These are phyloP conservation scores for Articulospora tetracladia DNA, from an alignment of 495 filamentous ascomycete genomes.

Conservation along the genomic window DNA sequence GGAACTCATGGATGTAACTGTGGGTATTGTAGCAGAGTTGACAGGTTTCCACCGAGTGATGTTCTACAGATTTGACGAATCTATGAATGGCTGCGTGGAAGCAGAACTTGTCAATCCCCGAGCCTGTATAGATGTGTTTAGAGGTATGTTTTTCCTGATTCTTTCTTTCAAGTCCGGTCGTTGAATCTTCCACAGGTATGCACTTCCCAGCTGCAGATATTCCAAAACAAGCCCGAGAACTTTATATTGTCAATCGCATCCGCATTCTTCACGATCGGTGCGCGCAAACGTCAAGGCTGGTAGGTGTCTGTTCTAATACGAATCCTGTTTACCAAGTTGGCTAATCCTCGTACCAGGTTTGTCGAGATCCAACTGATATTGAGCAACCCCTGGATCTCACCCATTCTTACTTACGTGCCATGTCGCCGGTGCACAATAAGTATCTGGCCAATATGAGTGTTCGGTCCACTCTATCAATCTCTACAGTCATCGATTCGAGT, in stretches of 20 bases:
- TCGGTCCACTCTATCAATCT: conserved; percentile 90
- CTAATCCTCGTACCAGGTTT: conserved; percentile 45
- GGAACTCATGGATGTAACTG: conserved; percentile 63
- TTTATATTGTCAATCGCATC: conserved; percentile 79
- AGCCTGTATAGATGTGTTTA: conserved; percentile 70
- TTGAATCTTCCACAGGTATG: conserved; percentile 57
- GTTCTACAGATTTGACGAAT: conserved; percentile 87
- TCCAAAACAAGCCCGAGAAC: conserved; percentile 75
- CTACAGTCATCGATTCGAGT: conserved; percentile 76
- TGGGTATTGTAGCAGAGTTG: conserved; percentile 77
- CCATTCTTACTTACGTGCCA: conserved; percentile 80
- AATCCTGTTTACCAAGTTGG: not conserved
- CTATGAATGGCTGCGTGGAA: conserved; percentile 81
- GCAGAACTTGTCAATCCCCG: conserved; percentile 78
- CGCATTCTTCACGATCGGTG: conserved; percentile 75
- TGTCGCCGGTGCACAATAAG: conserved; percentile 86
- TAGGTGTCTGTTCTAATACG: not conserved
- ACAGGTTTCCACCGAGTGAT: conserved; percentile 92
- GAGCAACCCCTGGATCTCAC: conserved; percentile 79
- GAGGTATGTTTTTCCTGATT: conserved; percentile 5
- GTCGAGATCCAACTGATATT: conserved; percentile 69
- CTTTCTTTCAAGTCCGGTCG: no score
- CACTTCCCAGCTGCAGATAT: conserved; percentile 92
- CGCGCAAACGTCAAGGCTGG: conserved; percentile 69
- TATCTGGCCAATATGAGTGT: conserved; percentile 88